A percentile compares a stretch with the other conserved stretches of the same genome.
Evolutionary conservation across 306 rosid genomes (phyloP).

Genomic region (Parietaria judaica): DNA sequence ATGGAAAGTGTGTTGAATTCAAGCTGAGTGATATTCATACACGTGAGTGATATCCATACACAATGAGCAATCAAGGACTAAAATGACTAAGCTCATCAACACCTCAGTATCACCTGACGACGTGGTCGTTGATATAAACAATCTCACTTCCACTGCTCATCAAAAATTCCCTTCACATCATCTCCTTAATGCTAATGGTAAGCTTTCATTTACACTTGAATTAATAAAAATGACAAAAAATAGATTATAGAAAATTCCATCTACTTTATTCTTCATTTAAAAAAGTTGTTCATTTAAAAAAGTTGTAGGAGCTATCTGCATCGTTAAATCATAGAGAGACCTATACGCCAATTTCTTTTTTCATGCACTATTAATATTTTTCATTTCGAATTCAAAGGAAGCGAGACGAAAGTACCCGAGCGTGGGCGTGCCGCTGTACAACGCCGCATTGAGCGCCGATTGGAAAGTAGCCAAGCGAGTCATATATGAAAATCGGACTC

Average conservation of each 20-base stretch:
- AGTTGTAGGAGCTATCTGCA: no score
- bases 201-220: no score
- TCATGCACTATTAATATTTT: no score
- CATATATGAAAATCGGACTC: not conserved
- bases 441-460: slow-evolving; percentile 12
- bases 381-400: not conserved
- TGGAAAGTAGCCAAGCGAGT: not conserved
- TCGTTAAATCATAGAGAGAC: no score
- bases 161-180: not conserved
- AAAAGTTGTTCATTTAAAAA: no score
- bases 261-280: no score
- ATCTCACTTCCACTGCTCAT: not conserved
- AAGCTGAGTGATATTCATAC: not conserved
- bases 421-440: not conserved
- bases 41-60: not conserved
- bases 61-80: not conserved
- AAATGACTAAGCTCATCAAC: not conserved
- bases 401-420: not conserved
- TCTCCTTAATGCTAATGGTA: no score
- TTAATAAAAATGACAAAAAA: no score
- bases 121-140: not conserved
- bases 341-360: no score
- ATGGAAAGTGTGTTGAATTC: not conserved
- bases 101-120: not conserved
- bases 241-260: no score